Percentiles rank a stretch among this genome's conserved stretches.
Conservation (phyloP, 2,329 filamentous ascomycete species). For the Fusarium newnesense region DNA sequence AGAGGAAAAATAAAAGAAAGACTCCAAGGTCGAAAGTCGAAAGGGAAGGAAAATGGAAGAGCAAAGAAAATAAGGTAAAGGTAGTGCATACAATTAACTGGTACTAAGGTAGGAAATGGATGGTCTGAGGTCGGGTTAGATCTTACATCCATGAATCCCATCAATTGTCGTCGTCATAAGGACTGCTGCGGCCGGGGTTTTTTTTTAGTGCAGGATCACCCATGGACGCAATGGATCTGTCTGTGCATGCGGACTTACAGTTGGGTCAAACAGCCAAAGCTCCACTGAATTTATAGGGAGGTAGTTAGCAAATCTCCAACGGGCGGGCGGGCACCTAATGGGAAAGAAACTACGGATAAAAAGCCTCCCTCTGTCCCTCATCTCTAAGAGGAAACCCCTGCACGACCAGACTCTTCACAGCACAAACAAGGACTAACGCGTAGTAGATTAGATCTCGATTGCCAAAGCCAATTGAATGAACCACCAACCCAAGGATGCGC, state of each 20-base stretch:
- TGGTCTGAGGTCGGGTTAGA: slow-evolving; percentile 27
- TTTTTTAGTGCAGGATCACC: slow-evolving; percentile 20
- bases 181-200: slow-evolving; percentile 17
- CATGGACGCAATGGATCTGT: slow-evolving; percentile 12
- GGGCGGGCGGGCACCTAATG: not conserved
- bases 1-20: slow-evolving; percentile 1
- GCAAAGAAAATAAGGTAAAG: slow-evolving; percentile 16
- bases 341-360: not conserved
- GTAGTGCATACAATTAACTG: not conserved
- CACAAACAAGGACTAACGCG: slow-evolving; percentile 30
- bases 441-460: slow-evolving; percentile 40
- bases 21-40: not conserved
- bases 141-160: slow-evolving; percentile 10
- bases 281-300: slow-evolving; percentile 6
- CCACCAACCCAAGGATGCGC: slow-evolving; percentile 33
- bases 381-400: slow-evolving; percentile 25
- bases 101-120: slow-evolving; percentile 2
- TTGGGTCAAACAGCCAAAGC: slow-evolving; percentile 12
- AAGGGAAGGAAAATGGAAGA: slow-evolving; percentile 29
- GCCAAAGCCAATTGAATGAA: slow-evolving; percentile 40
- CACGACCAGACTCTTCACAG: slow-evolving; percentile 4
- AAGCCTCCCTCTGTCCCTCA: slow-evolving; percentile 1
- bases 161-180: slow-evolving; percentile 35
- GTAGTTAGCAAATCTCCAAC: slow-evolving; percentile 6
- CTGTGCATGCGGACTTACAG: slow-evolving; percentile 21